These are phyloP conservation scores for Punica granatum DNA, from an alignment of 345 rosid genomes.

Conservation along the genomic window DNA sequence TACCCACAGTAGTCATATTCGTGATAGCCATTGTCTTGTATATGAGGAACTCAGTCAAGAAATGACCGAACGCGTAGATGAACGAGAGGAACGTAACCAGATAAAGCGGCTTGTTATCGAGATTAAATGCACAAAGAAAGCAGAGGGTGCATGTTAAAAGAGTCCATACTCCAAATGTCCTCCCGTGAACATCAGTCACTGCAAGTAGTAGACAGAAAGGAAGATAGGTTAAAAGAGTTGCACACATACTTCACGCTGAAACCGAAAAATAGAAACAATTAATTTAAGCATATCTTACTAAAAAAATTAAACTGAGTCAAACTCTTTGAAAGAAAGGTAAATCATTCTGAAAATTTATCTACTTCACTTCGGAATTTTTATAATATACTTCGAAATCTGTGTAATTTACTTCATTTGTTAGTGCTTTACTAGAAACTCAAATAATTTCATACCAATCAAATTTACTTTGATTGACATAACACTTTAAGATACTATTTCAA, in stretches of 20 bases:
- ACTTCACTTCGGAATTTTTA: too few relatives aligned
- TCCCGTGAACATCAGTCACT: slow-evolving; percentile 98
- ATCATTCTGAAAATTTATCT: too few relatives aligned
- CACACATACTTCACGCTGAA: neutral
- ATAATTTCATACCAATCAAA: too few relatives aligned
- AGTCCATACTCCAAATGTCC: slow-evolving; percentile 97
- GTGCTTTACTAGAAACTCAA: too few relatives aligned
- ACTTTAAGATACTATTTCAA: too few relatives aligned
- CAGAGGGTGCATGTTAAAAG: slow-evolving; percentile 92
- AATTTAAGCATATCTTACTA: too few relatives aligned
- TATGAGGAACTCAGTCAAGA: slow-evolving; percentile 69
- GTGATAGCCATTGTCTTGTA: slow-evolving; percentile 70
- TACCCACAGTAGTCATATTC: slow-evolving; percentile 67
- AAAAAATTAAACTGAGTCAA: too few relatives aligned
- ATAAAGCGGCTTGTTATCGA: slow-evolving; percentile 68
- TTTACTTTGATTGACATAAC: too few relatives aligned
- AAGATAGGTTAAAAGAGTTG: neutral
- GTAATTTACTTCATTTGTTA: too few relatives aligned
- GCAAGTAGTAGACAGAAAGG: slow-evolving; percentile 10
- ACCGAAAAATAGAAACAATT: too few relatives aligned
- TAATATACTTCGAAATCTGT: too few relatives aligned
- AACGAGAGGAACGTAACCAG: slow-evolving; percentile 77
- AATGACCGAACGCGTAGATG: slow-evolving; percentile 79
- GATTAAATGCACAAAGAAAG: slow-evolving; percentile 87
- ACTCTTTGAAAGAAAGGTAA: too few relatives aligned